These are phyloP conservation scores for Nigrograna mackinnonii DNA, from an alignment of 2,329 filamentous ascomycete species.

Conservation along the genomic window DNA sequence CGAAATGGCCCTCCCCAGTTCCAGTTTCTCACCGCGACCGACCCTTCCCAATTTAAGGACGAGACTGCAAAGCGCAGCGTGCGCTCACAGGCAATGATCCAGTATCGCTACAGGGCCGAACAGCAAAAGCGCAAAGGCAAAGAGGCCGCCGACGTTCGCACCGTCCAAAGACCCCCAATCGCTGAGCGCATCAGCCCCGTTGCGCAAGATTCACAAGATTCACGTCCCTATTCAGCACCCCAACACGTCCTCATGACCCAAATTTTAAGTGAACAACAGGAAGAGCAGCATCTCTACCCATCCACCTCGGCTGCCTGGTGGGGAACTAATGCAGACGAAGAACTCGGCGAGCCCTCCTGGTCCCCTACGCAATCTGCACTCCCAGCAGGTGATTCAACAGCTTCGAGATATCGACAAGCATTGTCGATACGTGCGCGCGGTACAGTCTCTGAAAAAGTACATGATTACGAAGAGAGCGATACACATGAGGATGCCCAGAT, in stretches of 20 bases:
- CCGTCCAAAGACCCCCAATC: not conserved
- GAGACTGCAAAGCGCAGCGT: conserved; percentile 27
- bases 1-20: conserved; percentile 29
- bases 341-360: not conserved
- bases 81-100: conserved; percentile 37
- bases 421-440: conserved; percentile 4
- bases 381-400: not conserved
- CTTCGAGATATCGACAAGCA: conserved; percentile 7
- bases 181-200: conserved; percentile 8
- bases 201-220: not conserved
- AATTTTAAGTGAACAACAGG: conserved; percentile 1
- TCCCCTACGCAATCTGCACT: not conserved
- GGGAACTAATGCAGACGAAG: conserved; percentile 3
- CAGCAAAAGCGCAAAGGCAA: conserved; percentile 10
- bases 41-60: conserved; percentile 34
- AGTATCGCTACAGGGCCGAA: conserved; percentile 25
- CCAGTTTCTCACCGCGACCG: conserved; percentile 35
- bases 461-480: conserved; percentile 20
- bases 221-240: not conserved
- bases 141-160: not conserved
- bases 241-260: conserved; percentile 1
- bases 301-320: conserved; percentile 6
- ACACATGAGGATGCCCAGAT: conserved; percentile 17
- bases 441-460: conserved; percentile 7
- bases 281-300: conserved; percentile 8